Base-by-base conservation (phyloP, 768 basidiomycete genomes). In the Boletus patriciae region DNA sequence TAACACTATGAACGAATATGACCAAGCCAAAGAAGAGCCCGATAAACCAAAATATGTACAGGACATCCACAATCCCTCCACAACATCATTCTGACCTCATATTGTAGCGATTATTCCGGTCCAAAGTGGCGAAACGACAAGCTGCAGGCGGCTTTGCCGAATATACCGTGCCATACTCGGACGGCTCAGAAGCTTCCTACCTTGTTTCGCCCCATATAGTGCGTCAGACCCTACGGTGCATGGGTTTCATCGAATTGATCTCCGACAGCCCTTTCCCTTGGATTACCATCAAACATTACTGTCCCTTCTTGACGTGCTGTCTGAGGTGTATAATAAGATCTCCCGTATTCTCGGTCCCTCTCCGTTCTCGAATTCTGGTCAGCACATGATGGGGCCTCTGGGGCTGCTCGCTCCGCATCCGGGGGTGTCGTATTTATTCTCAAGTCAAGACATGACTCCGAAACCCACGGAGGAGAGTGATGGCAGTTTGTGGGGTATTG, bases 281-380 rank as follows among this genome's bases (percentile, higher is more conserved):
- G 93, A 95, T 71, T 95, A 96, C 68, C 87, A 91, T 62, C 89
- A 95, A 73, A 90, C 90, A 11, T 82, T 94, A 36, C 83, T 93
- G 51, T 92, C 93, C 34, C 84, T 94, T 27, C 85, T 94, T 51
- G 94, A 95, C 67, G 88, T 95, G 46, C 81, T 95, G 40, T 90
- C 90, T 18, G 92, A 94, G 66, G 84, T 92, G 31, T 96, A 95
- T 76, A 86, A 90, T 73, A 93, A 92, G 72, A 88, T 96, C 40
- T 82, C 83, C 10, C 85, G 85, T 66, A 83, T 92, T 50, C 84
- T 96, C 23, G 92, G 92, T 0, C 88, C 92, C 5, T 91, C 90
- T 0, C 86, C 87, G 0, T 87, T 92, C 66, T 78, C 86, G 7
- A 80, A 83, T 60, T 74, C 83, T 18, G 84, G 84, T 52, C 80